These are phyloP conservation scores for Heliocybe sulcata DNA, from an alignment of 1,284 basidiomycete species.

Conservation along the genomic window DNA sequence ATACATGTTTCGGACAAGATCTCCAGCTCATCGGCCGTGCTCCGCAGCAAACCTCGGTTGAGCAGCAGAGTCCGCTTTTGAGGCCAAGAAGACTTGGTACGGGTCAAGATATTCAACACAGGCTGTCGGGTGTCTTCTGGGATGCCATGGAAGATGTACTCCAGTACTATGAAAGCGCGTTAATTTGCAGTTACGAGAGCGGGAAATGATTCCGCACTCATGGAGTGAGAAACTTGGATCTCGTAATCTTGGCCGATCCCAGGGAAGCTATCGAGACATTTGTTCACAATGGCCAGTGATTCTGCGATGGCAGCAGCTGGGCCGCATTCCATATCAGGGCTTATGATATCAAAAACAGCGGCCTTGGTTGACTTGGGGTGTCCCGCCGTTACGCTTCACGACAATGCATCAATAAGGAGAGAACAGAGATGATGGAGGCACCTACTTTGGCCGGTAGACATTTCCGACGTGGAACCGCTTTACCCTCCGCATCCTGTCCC, in stretches of 20 bases:
- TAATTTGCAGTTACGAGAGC: constrained; percentile 1
- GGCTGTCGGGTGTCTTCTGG: constrained; percentile 43
- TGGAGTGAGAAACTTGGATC: constrained; percentile 69
- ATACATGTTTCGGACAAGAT: constrained; percentile 54
- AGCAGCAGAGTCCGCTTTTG: constrained; percentile 63
- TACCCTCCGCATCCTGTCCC: constrained; percentile 69
- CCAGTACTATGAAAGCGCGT: constrained; percentile 40
- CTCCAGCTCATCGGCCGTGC: constrained; percentile 64
- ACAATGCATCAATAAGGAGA: constrained; percentile 2
- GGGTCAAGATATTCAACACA: constrained; percentile 54
- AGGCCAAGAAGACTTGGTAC: constrained; percentile 52
- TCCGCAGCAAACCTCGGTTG: constrained; percentile 58
- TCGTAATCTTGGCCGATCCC: constrained; percentile 57
- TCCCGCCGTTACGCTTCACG: constrained; percentile 49
- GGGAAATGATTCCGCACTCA: constrained; percentile 35
- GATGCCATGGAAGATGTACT: constrained; percentile 53
- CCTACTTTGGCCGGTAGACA: constrained; percentile 60
- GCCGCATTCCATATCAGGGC: constrained; percentile 55
- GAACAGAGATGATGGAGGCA: constrained; percentile 7
- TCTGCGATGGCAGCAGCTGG: constrained; percentile 63
- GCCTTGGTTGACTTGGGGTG: constrained; percentile 67
- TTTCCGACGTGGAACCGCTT: constrained; percentile 86
- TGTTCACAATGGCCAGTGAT: constrained; percentile 57
- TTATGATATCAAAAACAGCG: constrained; percentile 76
- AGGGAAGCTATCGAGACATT: constrained; percentile 65